Evolutionary conservation across 305 asterid genomes (phyloP), one percentile per base, ranked within the genome.

Genomic region (Solanum hybrid): DNA sequence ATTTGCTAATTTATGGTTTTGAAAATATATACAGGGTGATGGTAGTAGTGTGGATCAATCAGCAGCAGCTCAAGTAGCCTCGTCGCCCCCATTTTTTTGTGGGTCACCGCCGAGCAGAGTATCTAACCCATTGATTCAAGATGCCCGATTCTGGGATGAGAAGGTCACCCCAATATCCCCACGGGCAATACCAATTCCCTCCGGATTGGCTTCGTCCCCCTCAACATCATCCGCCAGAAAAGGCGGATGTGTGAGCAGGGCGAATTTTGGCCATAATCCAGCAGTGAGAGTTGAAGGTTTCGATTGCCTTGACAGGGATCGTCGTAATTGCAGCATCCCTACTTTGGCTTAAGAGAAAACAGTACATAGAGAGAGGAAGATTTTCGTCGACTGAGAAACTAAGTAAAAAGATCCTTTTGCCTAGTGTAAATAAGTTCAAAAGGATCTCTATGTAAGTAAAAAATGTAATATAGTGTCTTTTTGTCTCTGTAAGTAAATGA

Each of bases 71-170:
- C 95, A 93, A 88, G 91, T 90, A 90, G 96, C 96, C 91, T 95
- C 96, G 94, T 95, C 99, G 94, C 99, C 99, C 97, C 99, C 99
- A 73, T 97, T 95, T 96, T 97, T 96, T 94, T 78, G 95, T 3
- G 99, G 99, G 96, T 97, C 99, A 26, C 99, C 99, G 96, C 99
- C 99, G 94, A 94, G 98, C 88, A 95, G 99, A 95, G 99, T 95
- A 64, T 96, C 99, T 95, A 97, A 97, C 98, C 99, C 99, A 36
- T 93, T 97, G 92, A 94, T 95, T 93, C 97, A 94, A 89, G 99
- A 97, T 37, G 95, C 96, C 1, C 96, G 95, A 35, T 97, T 97
- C 27, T 95, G 96, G 88, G 98, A 94, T 56, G 98, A 96, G 29
- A 95, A 92, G 66, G 87, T 89, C 34, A 24, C 93, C 91, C 96